These are phyloP conservation scores for Protea cynaroides DNA, from an alignment of 164 flowering plant genomes.

Conservation along the genomic window DNA sequence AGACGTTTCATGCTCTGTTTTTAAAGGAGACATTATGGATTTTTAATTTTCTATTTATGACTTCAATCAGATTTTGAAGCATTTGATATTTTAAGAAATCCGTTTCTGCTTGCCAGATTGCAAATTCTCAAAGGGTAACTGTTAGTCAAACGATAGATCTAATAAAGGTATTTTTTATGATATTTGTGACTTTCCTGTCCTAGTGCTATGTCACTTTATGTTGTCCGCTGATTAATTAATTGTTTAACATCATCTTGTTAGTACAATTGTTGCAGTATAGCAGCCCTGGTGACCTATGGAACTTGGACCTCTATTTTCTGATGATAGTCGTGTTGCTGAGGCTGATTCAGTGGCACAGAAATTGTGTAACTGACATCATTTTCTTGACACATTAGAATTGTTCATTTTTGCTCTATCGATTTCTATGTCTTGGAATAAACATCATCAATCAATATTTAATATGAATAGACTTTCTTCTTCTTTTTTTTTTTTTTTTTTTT, in stretches of 20 bases:
- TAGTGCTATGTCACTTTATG: neutral
- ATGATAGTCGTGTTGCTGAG: conserved; percentile 99
- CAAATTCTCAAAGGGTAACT: conserved; percentile 95
- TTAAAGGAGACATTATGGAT: neutral
- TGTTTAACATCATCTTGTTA: conserved; percentile 6
- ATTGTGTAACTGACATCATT: conserved; percentile 50
- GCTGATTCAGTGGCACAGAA: conserved; percentile 98
- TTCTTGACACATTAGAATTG: neutral
- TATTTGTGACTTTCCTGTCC: neutral
- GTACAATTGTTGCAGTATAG: conserved; percentile 59
- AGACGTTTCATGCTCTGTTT: neutral
- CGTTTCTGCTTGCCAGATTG: conserved; percentile 63
- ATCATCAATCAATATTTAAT: too few species aligned
- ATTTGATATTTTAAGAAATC: conserved; percentile 10
- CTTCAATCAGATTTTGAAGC: neutral
- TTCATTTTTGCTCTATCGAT: too few species aligned
- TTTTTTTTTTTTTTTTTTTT: too few species aligned
- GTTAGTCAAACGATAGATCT: conserved; percentile 99
- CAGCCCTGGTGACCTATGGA: conserved; percentile 98
- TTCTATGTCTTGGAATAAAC: too few species aligned
- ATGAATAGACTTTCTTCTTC: too few species aligned
- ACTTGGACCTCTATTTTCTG: conserved; percentile 93
- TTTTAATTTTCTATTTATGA: neutral
- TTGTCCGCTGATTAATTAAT: too few species aligned
- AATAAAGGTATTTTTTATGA: conserved; percentile 58